Conservation (phyloP, 345 rosid species). For the Aurinia saxatilis region DNA sequence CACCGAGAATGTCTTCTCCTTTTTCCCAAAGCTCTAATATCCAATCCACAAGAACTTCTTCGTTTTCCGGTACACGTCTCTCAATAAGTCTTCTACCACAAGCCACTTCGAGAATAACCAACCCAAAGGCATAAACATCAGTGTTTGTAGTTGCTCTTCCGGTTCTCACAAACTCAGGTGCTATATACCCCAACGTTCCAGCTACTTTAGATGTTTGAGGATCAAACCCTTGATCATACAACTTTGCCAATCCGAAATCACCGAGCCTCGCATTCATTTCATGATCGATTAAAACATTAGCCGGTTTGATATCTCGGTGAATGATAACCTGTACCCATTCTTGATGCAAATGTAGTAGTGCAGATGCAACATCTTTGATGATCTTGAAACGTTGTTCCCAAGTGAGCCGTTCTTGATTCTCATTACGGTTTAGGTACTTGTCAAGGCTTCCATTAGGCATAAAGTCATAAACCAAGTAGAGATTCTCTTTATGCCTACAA, state of each 20-base stretch:
- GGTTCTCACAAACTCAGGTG: constrained; percentile 32
- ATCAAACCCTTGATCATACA: constrained; percentile 31
- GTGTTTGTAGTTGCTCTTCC: constrained; percentile 37
- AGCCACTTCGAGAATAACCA: constrained; percentile 36
- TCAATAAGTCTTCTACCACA: constrained; percentile 39
- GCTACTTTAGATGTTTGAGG: constrained; percentile 36
- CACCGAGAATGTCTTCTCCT: constrained; percentile 27
- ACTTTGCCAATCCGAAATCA: constrained; percentile 38
- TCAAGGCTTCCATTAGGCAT: constrained; percentile 56
- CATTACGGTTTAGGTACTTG: constrained; percentile 23
- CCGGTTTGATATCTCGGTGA: constrained; percentile 41
- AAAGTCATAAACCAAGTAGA: constrained; percentile 40
- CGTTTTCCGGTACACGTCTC: background rate
- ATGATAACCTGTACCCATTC: constrained; percentile 46
- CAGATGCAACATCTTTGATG: constrained; percentile 33
- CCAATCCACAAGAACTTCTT: constrained; percentile 29
- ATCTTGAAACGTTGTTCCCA: constrained; percentile 41
- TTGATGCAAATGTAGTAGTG: constrained; percentile 35
- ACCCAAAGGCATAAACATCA: constrained; percentile 39
- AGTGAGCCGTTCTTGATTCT: constrained; percentile 16
- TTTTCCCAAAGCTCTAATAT: constrained; percentile 31
- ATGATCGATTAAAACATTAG: constrained; percentile 32
- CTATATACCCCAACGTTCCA: constrained; percentile 39
- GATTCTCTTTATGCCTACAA: constrained; percentile 34
- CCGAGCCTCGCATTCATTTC: constrained; percentile 37